Conservation (phyloP, 2,329 filamentous ascomycete genomes). For the Fusarium pilosicola region DNA sequence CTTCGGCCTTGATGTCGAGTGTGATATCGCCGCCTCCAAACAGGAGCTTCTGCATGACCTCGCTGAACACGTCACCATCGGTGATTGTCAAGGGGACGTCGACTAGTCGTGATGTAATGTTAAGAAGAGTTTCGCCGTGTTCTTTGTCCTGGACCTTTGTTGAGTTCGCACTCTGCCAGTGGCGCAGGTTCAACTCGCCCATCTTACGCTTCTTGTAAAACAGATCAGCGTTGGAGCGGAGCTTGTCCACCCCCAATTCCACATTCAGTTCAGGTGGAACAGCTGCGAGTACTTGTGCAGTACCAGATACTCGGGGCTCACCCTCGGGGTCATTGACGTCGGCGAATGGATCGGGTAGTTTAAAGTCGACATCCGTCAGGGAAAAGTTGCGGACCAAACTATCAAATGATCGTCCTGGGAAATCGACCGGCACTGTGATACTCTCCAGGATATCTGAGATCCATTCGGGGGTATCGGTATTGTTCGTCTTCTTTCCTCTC, state of each 20-base stretch:
- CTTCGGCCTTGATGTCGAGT: conserved; percentile 79
- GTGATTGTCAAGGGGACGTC: conserved; percentile 86
- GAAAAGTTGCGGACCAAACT: conserved; percentile 89
- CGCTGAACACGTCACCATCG: conserved; percentile 79
- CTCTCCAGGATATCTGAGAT: conserved; percentile 81
- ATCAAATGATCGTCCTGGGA: conserved; percentile 84
- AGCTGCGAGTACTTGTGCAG: conserved; percentile 80
- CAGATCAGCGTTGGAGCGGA: conserved; percentile 82
- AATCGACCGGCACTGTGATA: conserved; percentile 84
- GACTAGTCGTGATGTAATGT: conserved; percentile 79
- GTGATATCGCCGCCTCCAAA: conserved; percentile 77
- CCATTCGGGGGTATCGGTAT: conserved; percentile 80
- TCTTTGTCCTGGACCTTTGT: conserved; percentile 68
- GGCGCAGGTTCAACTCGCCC: conserved; percentile 78
- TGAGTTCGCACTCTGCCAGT: conserved; percentile 89
- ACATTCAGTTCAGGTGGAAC: conserved; percentile 91
- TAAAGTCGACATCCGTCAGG: conserved; percentile 85
- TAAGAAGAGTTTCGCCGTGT: conserved; percentile 69
- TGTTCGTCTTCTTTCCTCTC: conserved; percentile 76
- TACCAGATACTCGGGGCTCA: conserved; percentile 83
- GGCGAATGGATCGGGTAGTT: conserved; percentile 81
- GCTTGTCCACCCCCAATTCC: conserved; percentile 77
- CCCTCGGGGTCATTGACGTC: conserved; percentile 78
- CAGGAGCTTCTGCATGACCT: conserved; percentile 82
- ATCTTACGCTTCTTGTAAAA: conserved; percentile 82